These are phyloP conservation scores for Colletotrichum liaoningense DNA, from an alignment of 2,329 filamentous ascomycete species.

Conservation along the genomic window DNA sequence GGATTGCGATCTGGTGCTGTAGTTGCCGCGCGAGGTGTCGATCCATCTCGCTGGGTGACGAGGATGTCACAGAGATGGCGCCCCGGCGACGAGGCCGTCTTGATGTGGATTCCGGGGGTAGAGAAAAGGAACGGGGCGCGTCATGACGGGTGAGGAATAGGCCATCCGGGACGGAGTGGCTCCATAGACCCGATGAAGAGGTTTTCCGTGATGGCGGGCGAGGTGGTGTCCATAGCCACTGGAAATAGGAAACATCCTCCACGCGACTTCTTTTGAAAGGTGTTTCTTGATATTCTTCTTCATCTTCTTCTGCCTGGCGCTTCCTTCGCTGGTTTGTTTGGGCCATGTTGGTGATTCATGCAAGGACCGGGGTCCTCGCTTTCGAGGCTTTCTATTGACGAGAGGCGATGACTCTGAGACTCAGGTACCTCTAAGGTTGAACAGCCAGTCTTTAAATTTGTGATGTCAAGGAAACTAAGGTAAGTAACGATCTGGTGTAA, in stretches of 20 bases:
- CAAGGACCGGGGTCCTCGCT: neutral
- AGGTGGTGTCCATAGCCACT: constrained; percentile 27
- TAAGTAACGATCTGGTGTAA: neutral
- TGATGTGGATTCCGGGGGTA: constrained; percentile 1
- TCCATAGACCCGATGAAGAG: constrained; percentile 16
- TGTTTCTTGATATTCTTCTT: constrained; percentile 1
- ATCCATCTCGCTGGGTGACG: constrained; percentile 18
- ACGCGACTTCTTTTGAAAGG: constrained; percentile 10
- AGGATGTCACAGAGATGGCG: constrained; percentile 26
- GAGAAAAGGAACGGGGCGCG: constrained; percentile 19
- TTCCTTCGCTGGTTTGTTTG: constrained; percentile 23
- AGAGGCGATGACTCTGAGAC: neutral
- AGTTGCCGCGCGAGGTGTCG: constrained; percentile 26
- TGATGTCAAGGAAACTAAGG: too few relatives aligned
- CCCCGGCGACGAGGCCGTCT: constrained; percentile 22
- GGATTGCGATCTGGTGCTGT: constrained; percentile 26
- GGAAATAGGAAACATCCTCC: neutral
- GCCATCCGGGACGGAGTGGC: constrained; percentile 3
- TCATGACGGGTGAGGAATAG: constrained; percentile 10
- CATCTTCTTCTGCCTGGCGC: constrained; percentile 10
- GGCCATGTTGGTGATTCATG: constrained; percentile 19
- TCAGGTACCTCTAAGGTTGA: neutral
- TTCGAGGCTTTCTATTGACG: neutral
- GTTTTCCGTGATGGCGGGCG: neutral
- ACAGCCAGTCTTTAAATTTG: neutral